Evolutionary conservation across 768 basidiomycete species (phyloP).

Genomic region (Phanerochaete carnosa): DNA sequence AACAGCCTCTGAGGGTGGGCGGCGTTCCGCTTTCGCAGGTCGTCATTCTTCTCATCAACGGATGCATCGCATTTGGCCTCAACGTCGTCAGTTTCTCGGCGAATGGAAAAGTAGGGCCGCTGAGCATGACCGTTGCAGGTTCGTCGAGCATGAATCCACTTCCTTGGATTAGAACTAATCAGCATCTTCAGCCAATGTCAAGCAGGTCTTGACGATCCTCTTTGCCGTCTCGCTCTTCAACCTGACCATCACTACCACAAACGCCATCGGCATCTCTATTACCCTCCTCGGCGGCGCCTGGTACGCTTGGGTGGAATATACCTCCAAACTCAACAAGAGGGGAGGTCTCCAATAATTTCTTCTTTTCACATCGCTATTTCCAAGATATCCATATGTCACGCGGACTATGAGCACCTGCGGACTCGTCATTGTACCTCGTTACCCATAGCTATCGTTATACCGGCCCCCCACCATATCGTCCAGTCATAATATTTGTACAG

Average conservation of each 20-base stretch:
- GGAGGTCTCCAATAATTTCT: background rate
- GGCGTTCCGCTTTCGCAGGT: conserved; percentile 30
- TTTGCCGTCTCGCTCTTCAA: conserved; percentile 83
- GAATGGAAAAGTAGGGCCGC: conserved; percentile 86
- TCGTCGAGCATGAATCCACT: conserved; percentile 21
- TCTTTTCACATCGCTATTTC: background rate
- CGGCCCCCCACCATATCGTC: background rate
- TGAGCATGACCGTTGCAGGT: conserved; percentile 92
- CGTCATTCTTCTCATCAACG: conserved; percentile 68
- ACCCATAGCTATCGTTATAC: background rate
- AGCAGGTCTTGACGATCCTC: conserved; percentile 88
- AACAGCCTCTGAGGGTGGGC: background rate
- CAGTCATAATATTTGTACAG: background rate
- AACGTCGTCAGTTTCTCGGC: conserved; percentile 95
- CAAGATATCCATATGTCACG: background rate
- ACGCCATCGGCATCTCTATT: conserved; percentile 78
- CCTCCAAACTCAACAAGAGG: background rate
- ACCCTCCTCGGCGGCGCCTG: conserved; percentile 86
- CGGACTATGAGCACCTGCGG: conserved; percentile 10
- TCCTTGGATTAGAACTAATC: too few species aligned
- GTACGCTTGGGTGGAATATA: conserved; percentile 66
- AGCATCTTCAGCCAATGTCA: conserved; percentile 89
- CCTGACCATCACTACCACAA: conserved; percentile 73
- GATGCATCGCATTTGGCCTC: conserved; percentile 83
- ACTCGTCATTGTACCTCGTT: conserved; percentile 4